Percentiles rank a stretch among this genome's conserved stretches.
Evolutionary conservation across 176 grass and related monocot genomes (phyloP).

Genomic region (Melocanna baccifera): DNA sequence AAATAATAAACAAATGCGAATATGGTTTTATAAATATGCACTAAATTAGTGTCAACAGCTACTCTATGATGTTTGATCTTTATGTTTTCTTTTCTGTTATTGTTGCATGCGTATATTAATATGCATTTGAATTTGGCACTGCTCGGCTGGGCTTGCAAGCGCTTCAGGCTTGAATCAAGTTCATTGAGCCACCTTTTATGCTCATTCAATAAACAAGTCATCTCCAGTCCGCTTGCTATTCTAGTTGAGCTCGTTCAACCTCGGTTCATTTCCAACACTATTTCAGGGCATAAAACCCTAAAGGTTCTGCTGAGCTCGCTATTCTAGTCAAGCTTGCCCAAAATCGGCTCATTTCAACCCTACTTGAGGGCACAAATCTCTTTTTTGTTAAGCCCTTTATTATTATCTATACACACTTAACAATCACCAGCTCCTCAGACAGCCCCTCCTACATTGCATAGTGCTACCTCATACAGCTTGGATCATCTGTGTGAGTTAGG

Average conservation of each 20-base stretch:
- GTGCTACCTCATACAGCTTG: neutral
- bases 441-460: neutral
- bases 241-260: neutral
- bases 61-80: neutral
- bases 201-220: neutral
- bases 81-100: neutral
- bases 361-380: neutral
- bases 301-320: neutral
- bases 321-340: neutral
- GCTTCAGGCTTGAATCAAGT: neutral
- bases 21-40: neutral
- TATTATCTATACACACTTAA: neutral
- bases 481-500: neutral
- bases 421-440: neutral
- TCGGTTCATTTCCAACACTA: neutral
- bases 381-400: neutral
- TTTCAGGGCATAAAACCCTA: neutral
- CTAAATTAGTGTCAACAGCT: neutral
- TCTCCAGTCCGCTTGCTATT: neutral
- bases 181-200: neutral
- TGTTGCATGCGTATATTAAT: too few relatives aligned
- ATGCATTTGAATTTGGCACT: too few relatives aligned
- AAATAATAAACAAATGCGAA: too few relatives aligned
- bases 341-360: neutral
- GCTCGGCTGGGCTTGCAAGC: too few relatives aligned